phyloP scores from a whole-genome alignment of 345 rosid genomes.

The Populus ilicifolia region DNA sequence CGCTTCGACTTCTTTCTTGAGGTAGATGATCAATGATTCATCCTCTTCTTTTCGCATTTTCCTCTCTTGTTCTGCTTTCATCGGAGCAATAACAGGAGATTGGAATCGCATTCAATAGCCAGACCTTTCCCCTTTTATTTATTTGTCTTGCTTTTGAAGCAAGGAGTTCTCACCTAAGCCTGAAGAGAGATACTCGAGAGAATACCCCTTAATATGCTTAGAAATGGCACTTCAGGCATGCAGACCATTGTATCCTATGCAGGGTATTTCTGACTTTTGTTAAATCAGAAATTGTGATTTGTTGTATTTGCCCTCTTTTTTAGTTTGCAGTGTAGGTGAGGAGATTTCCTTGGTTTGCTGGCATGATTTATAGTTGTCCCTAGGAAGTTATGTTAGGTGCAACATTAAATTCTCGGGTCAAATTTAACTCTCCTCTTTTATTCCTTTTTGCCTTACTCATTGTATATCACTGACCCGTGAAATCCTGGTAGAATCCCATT shows the following conservation, averaged over 20 bases:
- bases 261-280: constrained; percentile 25
- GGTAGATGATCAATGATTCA: constrained; percentile 45
- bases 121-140: constrained; percentile 17
- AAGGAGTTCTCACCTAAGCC: constrained; percentile 33
- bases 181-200: constrained; percentile 6
- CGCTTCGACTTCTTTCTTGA: constrained; percentile 66
- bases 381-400: constrained; percentile 42
- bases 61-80: constrained; percentile 19
- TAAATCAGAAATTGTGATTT: background rate
- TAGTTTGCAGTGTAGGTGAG: constrained; percentile 14
- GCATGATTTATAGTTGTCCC: constrained; percentile 19
- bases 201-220: constrained; percentile 23
- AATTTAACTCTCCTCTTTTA: background rate
- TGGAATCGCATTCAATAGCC: constrained; percentile 12
- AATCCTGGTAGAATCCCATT: constrained; percentile 5
- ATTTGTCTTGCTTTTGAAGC: constrained; percentile 35
- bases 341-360: constrained; percentile 23
- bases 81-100: constrained; percentile 2
- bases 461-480: background rate
- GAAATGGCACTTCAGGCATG: constrained; percentile 13
- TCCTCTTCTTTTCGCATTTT: constrained; percentile 47
- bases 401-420: constrained; percentile 36
- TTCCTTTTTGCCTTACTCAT: background rate
- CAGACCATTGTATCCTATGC: background rate
- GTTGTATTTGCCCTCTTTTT: background rate